Evolutionary conservation across 768 basidiomycete species (phyloP).

Genomic region (Guyanaporus albipodus): DNA sequence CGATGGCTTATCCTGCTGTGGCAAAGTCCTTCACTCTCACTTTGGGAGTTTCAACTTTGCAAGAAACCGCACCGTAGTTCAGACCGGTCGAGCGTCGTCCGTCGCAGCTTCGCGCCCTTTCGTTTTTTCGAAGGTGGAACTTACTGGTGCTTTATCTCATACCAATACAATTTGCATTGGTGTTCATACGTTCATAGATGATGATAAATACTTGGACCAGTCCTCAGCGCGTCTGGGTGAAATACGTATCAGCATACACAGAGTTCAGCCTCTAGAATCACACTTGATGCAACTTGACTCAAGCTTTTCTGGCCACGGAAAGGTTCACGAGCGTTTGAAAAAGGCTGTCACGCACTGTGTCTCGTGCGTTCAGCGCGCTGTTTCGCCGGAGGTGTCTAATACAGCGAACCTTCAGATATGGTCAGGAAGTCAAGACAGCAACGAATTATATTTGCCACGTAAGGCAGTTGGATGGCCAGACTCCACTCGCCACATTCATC

Average conservation of each 20-base stretch:
- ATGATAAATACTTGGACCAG: constrained; percentile 22
- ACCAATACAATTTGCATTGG: too few species aligned
- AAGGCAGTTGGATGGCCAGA: constrained; percentile 10
- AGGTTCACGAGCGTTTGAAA: constrained; percentile 30
- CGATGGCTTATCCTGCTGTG: constrained; percentile 16
- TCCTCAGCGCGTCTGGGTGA: constrained; percentile 20
- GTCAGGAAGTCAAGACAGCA: constrained; percentile 10
- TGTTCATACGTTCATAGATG: constrained; percentile 20
- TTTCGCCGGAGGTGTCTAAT: background rate
- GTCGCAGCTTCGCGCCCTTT: constrained; percentile 19
- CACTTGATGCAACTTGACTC: fast-evolving
- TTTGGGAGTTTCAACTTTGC: background rate
- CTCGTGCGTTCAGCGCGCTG: constrained; percentile 14
- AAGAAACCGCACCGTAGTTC: constrained; percentile 4
- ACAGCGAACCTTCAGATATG: constrained; percentile 17
- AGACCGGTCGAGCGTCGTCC: constrained; percentile 6
- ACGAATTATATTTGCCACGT: background rate
- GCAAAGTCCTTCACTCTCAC: constrained; percentile 3
- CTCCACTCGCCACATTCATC: constrained; percentile 24
- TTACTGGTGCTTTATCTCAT: constrained; percentile 24
- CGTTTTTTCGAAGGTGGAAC: constrained; percentile 25
- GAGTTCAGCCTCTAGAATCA: background rate
- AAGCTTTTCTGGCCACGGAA: constrained; percentile 4
- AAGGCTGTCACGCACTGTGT: constrained; percentile 30
- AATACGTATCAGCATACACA: constrained; percentile 14